Evolutionary conservation across 129 eudicot genomes (phyloP), one percentile per base, ranked within the genome.

Genomic region (Centella asiatica): DNA sequence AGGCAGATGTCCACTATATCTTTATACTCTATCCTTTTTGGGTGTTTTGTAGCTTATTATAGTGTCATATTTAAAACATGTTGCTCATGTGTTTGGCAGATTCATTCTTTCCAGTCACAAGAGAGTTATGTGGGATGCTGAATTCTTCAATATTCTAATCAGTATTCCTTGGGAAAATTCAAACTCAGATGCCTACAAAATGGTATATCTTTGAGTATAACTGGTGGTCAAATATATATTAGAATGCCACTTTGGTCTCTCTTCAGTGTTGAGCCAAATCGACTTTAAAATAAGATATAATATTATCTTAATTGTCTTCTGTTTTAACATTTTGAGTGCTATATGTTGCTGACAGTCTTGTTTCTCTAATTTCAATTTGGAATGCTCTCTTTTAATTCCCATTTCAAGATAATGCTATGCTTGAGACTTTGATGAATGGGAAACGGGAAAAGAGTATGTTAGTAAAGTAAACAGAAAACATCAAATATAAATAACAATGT

Each of bases 111-210:
- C 95, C 67, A 67, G 79, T 63, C 83, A 83, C 44, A 81, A 72
- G 78, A 81, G 82, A 73, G 73, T 81, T 69, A 74, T 62, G 61
- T 86, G 83, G 94, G 95, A 83, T 79, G 69, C 84, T 63, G 70
- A 72, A 64, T 65, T 87, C 60, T 46, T 27, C 56, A 72, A 80
- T 74, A 59, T 77, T 47, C 69, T 65, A 48, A 74, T 87, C n/a
- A 44, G 64, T 65, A 59, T 86, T 52, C 89, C 95, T 5, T 86
- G 85, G 83, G 55, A 67, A 68, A 60, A 59, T 74, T 58, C 70
- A 53, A 72, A 77, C 6, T 57, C 69, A 37, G 78, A 72, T 67
- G 29, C 52, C 40, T 81, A 78, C 70, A 77, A 74, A 65, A 22
- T 83, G 85, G 98, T 90, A 90, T 17, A 17, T 55, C 27, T 26